Evolutionary conservation across 768 basidiomycete species (phyloP), one percentile per base, ranked within the genome.

Genomic region (Grammothele lineata): DNA sequence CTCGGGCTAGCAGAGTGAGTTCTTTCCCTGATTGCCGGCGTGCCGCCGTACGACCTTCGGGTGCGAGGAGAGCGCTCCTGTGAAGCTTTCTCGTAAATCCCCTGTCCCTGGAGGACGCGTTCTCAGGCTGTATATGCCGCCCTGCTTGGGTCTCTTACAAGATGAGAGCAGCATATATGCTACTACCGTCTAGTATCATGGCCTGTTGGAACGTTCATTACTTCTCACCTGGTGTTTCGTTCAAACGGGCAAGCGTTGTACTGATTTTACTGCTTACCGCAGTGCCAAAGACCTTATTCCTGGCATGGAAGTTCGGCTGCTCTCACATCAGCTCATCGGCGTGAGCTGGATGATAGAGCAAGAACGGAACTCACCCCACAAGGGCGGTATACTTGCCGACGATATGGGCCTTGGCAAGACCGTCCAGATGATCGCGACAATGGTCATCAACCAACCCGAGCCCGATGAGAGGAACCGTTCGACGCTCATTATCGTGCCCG

Each of bases 331-430:
- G 62, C 69, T 77, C 30, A 82, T 91, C 41, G 88, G 89, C 0
- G 87, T 91, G 15, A 75, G 76, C 30, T 91, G 87, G 83, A 88
- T 91, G 87, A 47, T 85, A 0, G 70, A 80, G 14, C 78, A 81
- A 58, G 85, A 86, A 57, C 66, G 61, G 18, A 66, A 73, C 21
- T 50, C 54, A 12, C 52, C 55, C 4, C 69, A 80, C 50, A 75
- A 65, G 56, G 84, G 85, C 11, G 84, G 85, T 14, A 83, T 86
- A 37, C 67, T 85, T 25, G 85, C 83, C 8, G 83, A 85, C 58
- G 83, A 87, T 40, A 85, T 86, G 84, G 83, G 83, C 45, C 70
- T 83, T 23, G 80, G 78, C 3, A 85, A 87, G 66, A 87, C 85
- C 7, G 80, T 87, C 1, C 85, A 87, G 59, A 83, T 85, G 78